Evolutionary conservation across 108 stramenopile genomes (phyloP).

Genomic region (Nitzschia sp.): DNA sequence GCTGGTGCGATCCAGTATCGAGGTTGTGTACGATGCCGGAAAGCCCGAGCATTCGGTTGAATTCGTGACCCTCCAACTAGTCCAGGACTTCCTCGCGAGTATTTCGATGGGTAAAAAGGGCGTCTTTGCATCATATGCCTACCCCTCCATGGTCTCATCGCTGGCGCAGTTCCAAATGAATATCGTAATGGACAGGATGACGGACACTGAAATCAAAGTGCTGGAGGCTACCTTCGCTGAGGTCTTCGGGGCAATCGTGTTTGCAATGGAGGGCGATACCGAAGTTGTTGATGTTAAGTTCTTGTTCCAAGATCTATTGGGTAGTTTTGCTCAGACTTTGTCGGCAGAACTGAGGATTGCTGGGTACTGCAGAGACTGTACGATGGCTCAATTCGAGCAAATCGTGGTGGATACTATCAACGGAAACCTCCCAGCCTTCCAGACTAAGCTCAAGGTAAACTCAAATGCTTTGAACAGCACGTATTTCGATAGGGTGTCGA

Average conservation of each 20-base stretch:
- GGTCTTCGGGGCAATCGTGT: constrained; percentile 27
- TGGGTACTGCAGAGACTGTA: constrained; percentile 32
- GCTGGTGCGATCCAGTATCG: constrained; percentile 19
- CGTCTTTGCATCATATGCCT: constrained; percentile 10
- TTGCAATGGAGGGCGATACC: constrained; percentile 32
- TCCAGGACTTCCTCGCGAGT: constrained; percentile 20
- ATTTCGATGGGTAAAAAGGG: neutral
- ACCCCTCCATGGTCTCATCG: constrained; percentile 17
- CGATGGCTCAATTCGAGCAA: constrained; percentile 1
- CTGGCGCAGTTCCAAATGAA: constrained; percentile 18
- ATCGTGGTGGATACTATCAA: constrained; percentile 14
- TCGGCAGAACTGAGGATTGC: constrained; percentile 14
- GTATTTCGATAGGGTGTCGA: constrained; percentile 13
- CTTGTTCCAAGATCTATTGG: constrained; percentile 17
- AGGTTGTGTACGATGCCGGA: constrained; percentile 9
- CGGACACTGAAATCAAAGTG: constrained; percentile 15
- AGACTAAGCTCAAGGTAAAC: constrained; percentile 7
- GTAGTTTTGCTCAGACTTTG: neutral
- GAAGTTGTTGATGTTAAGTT: constrained; percentile 21
- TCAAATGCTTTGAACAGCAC: neutral
- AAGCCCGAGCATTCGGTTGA: constrained; percentile 21
- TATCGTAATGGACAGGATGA: constrained; percentile 14
- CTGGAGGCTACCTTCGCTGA: constrained; percentile 19
- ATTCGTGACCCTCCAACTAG: constrained; percentile 21
- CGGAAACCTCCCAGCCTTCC: constrained; percentile 9